Conservation (phyloP, 2,329 filamentous ascomycete species). For the Monilinia laxa region DNA sequence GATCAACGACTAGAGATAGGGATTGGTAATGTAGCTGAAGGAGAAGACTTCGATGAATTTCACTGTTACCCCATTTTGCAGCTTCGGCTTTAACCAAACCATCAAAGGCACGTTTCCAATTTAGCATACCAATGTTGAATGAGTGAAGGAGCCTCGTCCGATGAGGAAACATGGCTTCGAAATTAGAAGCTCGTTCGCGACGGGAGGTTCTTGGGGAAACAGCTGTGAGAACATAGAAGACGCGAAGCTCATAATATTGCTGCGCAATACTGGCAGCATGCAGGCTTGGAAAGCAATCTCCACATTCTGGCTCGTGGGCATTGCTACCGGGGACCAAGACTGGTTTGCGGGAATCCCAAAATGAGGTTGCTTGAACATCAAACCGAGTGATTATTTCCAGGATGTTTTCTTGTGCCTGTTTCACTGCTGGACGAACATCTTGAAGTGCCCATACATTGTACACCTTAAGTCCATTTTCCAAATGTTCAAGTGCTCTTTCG, state of each 20-base stretch:
- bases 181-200: background rate
- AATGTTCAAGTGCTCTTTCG: constrained; percentile 26
- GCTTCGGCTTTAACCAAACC: background rate
- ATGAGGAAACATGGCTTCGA: constrained; percentile 8
- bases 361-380: constrained; percentile 30
- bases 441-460: constrained; percentile 24
- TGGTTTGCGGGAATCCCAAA: constrained; percentile 26
- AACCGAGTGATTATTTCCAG: constrained; percentile 23
- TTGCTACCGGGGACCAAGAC: constrained; percentile 9
- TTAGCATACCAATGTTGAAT: constrained; percentile 7
- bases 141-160: constrained; percentile 22
- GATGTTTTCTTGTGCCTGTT: constrained; percentile 16
- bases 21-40: constrained; percentile 11
- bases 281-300: constrained; percentile 10
- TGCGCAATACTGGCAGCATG: constrained; percentile 21
- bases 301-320: background rate
- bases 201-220: constrained; percentile 12
- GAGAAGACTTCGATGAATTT: constrained; percentile 16
- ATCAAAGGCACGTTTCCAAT: constrained; percentile 18
- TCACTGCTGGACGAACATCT: constrained; percentile 13
- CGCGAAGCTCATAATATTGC: constrained; percentile 25
- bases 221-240: constrained; percentile 27
- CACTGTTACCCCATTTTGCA: background rate
- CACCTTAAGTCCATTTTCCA: constrained; percentile 27
- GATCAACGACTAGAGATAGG: constrained; percentile 9